Evolutionary conservation across 805 yeast species (phyloP).

Genomic region (Candida silvatica): DNA sequence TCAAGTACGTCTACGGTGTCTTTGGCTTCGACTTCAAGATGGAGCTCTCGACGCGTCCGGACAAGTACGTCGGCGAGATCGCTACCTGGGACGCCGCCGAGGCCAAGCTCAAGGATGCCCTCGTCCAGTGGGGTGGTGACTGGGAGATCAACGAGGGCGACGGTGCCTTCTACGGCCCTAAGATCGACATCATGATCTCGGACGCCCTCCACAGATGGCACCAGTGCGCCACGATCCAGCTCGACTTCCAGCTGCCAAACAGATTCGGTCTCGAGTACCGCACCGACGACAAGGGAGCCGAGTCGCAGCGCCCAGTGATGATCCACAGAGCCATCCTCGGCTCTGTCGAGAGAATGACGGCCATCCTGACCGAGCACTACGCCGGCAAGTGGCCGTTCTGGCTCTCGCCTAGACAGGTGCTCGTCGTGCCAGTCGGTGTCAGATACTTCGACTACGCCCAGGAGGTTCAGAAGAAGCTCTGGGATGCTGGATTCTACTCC

Average conservation of each 20-base stretch:
- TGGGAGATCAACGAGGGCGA: constrained; percentile 97
- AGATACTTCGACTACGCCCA: constrained; percentile 88
- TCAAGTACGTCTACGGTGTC: constrained; percentile 77
- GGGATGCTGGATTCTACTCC: constrained; percentile 74
- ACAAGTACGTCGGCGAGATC: constrained; percentile 87
- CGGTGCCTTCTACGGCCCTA: constrained; percentile 95
- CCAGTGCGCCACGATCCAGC: constrained; percentile 98
- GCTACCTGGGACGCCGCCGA: constrained; percentile 95
- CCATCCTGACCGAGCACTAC: constrained; percentile 94
- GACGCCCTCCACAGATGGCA: constrained; percentile 96
- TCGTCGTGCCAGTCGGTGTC: constrained; percentile 95
- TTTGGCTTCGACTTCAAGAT: constrained; percentile 94
- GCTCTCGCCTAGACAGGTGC: constrained; percentile 98
- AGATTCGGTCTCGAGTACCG: constrained; percentile 89
- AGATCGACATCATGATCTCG: constrained; percentile 91
- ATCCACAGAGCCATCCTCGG: constrained; percentile 98
- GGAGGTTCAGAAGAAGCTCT: constrained; percentile 60
- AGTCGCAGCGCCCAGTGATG: constrained; percentile 89
- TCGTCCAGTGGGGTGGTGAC: constrained; percentile 75
- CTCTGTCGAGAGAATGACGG: constrained; percentile 98
- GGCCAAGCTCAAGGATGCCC: constrained; percentile 69
- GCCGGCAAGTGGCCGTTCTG: constrained; percentile 99
- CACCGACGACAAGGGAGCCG: constrained; percentile 52
- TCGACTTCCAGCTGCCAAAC: constrained; percentile 95
- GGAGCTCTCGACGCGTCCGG: constrained; percentile 97